These are phyloP conservation scores for Drechslerella coelobrocha DNA, from an alignment of 2,329 filamentous ascomycete species.

Conservation along the genomic window DNA sequence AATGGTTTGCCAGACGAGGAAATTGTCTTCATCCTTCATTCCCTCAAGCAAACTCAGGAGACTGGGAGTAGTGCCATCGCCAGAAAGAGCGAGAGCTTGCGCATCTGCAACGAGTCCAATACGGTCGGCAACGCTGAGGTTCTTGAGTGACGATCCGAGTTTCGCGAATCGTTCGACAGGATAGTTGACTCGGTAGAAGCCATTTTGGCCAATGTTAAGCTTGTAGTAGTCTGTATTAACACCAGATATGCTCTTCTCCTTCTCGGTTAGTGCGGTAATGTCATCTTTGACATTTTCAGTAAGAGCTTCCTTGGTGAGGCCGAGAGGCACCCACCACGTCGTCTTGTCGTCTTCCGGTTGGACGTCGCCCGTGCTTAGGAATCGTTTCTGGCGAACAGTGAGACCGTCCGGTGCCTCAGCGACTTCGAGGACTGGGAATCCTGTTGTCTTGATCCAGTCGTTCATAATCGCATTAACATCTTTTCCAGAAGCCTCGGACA, in stretches of 20 bases:
- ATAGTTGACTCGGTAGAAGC: constrained; percentile 93
- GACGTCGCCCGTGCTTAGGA: constrained; percentile 88
- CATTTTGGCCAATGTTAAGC: constrained; percentile 85
- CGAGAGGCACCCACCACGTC: constrained; percentile 93
- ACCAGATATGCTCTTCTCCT: constrained; percentile 76
- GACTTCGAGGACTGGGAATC: constrained; percentile 87
- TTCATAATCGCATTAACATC: constrained; percentile 89
- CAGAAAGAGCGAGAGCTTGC: constrained; percentile 84
- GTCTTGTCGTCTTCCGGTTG: constrained; percentile 90
- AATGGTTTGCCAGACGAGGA: constrained; percentile 88
- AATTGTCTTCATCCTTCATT: constrained; percentile 81
- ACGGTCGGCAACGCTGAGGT: constrained; percentile 83
- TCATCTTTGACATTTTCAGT: constrained; percentile 61
- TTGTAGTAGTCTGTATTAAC: constrained; percentile 87
- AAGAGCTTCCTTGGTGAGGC: constrained; percentile 76
- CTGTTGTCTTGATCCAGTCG: constrained; percentile 93
- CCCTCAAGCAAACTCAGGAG: constrained; percentile 83
- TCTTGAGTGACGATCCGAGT: constrained; percentile 77
- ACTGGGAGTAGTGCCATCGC: constrained; percentile 79
- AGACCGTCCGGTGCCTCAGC: constrained; percentile 84
- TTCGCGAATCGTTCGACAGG: constrained; percentile 81
- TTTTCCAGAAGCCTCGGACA: constrained; percentile 84
- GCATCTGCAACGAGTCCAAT: constrained; percentile 91
- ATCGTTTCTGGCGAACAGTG: constrained; percentile 81
- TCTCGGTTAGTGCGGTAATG: constrained; percentile 74